These are phyloP conservation scores for Botrytis deweyae DNA, from an alignment of 2,329 filamentous ascomycete species.

Conservation along the genomic window DNA sequence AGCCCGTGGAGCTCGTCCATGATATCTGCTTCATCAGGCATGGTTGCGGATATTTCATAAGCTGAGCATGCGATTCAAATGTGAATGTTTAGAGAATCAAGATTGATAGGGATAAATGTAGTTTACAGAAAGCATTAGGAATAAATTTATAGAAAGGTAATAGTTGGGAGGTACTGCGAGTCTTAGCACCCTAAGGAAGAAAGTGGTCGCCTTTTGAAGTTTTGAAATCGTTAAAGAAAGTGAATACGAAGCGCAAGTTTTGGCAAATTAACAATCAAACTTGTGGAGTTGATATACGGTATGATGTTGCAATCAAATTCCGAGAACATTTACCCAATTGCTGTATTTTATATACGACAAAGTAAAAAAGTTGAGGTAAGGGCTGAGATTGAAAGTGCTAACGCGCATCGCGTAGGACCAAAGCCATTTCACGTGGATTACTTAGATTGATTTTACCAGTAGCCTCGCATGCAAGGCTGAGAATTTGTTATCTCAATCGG, in stretches of 20 bases:
- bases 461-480: conserved; percentile 18
- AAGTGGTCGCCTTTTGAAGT: neutral
- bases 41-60: conserved; percentile 24
- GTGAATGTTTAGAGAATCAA: neutral
- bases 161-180: neutral
- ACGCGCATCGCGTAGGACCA: conserved; percentile 22
- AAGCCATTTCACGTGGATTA: conserved; percentile 2
- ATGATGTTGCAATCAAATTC: neutral
- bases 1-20: conserved; percentile 38
- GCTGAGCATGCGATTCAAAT: conserved; percentile 21
- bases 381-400: neutral
- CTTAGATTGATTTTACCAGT: conserved; percentile 8
- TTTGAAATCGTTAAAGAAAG: neutral
- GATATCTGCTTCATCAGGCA: conserved; percentile 36
- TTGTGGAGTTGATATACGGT: neutral
- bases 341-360: neutral
- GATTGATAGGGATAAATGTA: neutral
- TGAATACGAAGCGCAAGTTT: neutral
- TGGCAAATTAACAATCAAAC: neutral
- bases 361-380: neutral
- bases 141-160: neutral
- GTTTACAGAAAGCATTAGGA: neutral
- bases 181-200: neutral
- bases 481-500: neutral
- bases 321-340: conserved; percentile 3